Percentiles rank a stretch among this genome's conserved stretches.
phyloP scores from a whole-genome alignment of 306 rosid species.

The Mimosa bimucronata region DNA sequence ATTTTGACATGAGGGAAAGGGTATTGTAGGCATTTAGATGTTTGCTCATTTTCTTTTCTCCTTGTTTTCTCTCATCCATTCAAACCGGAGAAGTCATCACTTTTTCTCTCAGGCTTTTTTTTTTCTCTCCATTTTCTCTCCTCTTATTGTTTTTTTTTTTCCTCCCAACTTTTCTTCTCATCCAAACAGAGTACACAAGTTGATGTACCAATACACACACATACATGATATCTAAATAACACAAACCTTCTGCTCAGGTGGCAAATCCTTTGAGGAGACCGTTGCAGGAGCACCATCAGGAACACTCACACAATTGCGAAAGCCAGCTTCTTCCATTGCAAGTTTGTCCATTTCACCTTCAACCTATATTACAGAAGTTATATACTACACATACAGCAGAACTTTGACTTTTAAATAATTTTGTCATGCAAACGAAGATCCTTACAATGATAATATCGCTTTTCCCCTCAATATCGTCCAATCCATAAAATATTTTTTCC shows the following conservation, averaged over 20 bases:
- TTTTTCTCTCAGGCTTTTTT: too few species aligned
- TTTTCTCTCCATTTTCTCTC: too few species aligned
- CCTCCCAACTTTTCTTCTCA: too few species aligned
- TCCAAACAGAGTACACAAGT: background rate
- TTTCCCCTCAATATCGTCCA: slow-evolving; percentile 77
- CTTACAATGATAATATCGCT: slow-evolving; percentile 87
- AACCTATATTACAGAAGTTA: slow-evolving; percentile 59
- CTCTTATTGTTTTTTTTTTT: too few species aligned
- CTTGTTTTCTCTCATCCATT: too few species aligned
- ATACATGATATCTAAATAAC: background rate
- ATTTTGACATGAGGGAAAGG: too few species aligned
- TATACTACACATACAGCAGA: slow-evolving; percentile 29
- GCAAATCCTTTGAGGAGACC: slow-evolving; percentile 71
- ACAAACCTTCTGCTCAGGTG: slow-evolving; percentile 72
- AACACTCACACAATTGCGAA: slow-evolving; percentile 87
- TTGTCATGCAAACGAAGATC: slow-evolving; percentile 30
- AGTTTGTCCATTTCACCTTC: slow-evolving; percentile 99
- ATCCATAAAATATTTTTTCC: slow-evolving; percentile 87
- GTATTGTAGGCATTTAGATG: too few species aligned
- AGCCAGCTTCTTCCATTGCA: slow-evolving; percentile 98
- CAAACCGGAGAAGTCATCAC: too few species aligned
- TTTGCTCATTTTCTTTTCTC: too few species aligned
- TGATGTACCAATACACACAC: background rate
- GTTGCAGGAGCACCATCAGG: slow-evolving; percentile 95
- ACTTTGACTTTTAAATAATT: slow-evolving; percentile 3